Percentiles rank a stretch among this genome's conserved stretches.
phyloP scores from a whole-genome alignment of 192 early-diverging fungal species.

The Backusella liffmaniae region DNA sequence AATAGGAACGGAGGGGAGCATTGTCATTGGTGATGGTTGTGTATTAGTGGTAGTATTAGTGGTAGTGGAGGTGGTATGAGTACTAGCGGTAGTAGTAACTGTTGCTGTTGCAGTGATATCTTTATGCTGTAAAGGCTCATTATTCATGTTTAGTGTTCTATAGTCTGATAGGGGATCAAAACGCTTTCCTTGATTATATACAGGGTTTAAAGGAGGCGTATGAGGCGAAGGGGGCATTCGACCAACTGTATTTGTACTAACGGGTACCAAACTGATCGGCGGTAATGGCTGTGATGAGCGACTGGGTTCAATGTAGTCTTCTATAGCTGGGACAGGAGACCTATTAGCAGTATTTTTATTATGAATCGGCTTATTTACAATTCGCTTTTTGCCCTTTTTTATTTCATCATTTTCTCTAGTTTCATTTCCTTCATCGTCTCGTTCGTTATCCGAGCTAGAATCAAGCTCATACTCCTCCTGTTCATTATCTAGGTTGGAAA shows the following conservation, averaged over 20 bases:
- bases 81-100: not conserved
- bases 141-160: constrained; percentile 1
- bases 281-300: constrained; percentile 9
- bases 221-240: not conserved
- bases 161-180: constrained; percentile 25
- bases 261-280: not conserved
- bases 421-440: not conserved
- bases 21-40: not conserved
- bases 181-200: constrained; percentile 2
- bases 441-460: not conserved
- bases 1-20: not conserved
- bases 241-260: not conserved
- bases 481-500: constrained; percentile 10
- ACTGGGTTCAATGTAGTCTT: constrained; percentile 52
- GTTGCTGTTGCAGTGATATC: not conserved
- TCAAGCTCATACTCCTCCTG: constrained; percentile 12
- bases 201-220: not conserved
- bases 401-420: not conserved
- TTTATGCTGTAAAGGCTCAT: not conserved
- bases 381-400: constrained; percentile 5
- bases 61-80: not conserved
- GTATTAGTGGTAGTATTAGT: not conserved
- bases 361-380: constrained; percentile 7
- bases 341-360: not conserved
- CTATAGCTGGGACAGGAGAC: constrained; percentile 44